Evolutionary conservation across 176 grass and related monocot genomes (phyloP), one percentile per base, ranked within the genome.

Genomic region (Elymus sibiricus): DNA sequence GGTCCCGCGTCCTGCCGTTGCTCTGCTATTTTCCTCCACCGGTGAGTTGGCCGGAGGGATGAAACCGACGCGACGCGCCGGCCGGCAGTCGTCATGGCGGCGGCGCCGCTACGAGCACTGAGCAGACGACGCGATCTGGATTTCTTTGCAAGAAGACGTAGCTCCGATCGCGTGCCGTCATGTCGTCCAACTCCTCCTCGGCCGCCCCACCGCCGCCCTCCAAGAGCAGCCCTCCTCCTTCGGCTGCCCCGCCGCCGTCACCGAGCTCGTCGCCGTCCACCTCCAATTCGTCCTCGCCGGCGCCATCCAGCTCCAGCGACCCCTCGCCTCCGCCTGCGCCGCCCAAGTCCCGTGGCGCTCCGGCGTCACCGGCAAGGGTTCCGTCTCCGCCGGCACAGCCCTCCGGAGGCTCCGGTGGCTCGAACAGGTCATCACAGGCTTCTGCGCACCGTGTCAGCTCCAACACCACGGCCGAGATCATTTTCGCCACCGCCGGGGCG

Each of bases 181-280:
- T 93, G 92, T 83, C 87, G 42, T 94, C 89, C 13, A 91, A 94
- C 78, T 89, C 92, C 73, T 90, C 91, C 22, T 74, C 73, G 53
- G 6, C 75, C 5, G n/a, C 29, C 3, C 84, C 53, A 17, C 40
- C 85, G 63, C 44, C 86, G 79, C 77, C 78, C 12, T 46, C 59
- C 21, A 79, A 59, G 31, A 76, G 40, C 82, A 86, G 56, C 37
- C 16, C 58, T 31, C 67, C 89, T 37, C 79, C 76, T 25, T 47
- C 60, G 4, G 5, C 81, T 15, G 63, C 80, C 0, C 24, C 86
- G 32, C 58, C 83, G 40, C 80, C 79, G 19, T 60, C 85, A 17
- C 16, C 79, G 22, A 9, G 40, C 22, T 47, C 90, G 11, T 74
- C 80, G 0, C 49, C 82, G 49, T 2, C 71, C 85, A 12, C 27